Conservation (phyloP, 2,329 filamentous ascomycete genomes). For the Cladorrhinum sp. region DNA sequence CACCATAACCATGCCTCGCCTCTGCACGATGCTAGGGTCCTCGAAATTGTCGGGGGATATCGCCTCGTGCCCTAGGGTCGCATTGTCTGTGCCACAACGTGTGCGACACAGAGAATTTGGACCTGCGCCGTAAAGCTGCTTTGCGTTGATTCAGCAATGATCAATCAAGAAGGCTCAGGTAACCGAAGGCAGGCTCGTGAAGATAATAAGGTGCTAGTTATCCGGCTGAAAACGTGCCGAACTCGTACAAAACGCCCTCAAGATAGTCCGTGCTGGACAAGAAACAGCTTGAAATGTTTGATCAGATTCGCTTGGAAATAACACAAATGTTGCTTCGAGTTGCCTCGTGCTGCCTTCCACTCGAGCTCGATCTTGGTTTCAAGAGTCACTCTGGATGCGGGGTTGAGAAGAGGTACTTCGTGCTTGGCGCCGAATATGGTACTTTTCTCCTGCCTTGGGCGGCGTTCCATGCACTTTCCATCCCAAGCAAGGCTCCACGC, state of each 20-base stretch:
- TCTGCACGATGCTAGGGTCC: constrained; percentile 2
- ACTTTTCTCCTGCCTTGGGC: neutral
- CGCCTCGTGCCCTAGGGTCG: constrained; percentile 5
- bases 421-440: neutral
- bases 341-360: neutral
- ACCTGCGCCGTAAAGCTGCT: neutral
- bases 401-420: neutral
- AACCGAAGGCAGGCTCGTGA: neutral
- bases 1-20: neutral
- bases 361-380: neutral
- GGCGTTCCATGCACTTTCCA: neutral
- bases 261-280: neutral
- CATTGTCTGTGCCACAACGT: constrained; percentile 13
- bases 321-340: neutral
- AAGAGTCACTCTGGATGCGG: neutral
- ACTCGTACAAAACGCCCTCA: neutral
- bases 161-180: neutral
- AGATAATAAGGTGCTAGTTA: neutral
- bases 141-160: neutral
- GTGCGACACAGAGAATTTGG: constrained; percentile 5
- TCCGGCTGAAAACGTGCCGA: neutral
- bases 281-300: neutral
- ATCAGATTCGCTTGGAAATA: neutral
- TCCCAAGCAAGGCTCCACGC: constrained; percentile 3
- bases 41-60: neutral